Conservation (phyloP, 257 asterid species). For the Solanum raphanifolium region DNA sequence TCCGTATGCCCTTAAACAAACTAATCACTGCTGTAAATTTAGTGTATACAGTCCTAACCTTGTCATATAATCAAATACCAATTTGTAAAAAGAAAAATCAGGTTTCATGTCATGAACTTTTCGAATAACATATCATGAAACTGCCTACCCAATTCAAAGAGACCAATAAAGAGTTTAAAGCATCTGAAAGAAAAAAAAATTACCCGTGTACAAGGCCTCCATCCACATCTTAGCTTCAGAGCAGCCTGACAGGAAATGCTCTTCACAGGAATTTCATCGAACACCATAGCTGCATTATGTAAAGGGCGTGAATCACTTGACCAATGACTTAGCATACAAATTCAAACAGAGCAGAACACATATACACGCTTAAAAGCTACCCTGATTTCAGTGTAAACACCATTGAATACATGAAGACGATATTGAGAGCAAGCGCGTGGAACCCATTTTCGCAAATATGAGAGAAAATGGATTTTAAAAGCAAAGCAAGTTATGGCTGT, state of each 20-base stretch:
- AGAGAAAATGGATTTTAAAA: constrained; percentile 21
- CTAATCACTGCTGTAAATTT: constrained; percentile 27
- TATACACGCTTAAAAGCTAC: constrained; percentile 6
- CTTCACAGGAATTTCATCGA: background rate
- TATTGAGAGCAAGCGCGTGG: constrained; percentile 34
- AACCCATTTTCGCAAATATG: constrained; percentile 41
- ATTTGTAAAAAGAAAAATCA: constrained; percentile 39
- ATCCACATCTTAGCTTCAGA: background rate
- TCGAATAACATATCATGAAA: background rate
- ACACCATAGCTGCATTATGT: background rate
- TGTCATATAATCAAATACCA: constrained; percentile 61
- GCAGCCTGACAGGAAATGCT: background rate
- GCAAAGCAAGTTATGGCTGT: background rate
- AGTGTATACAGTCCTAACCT: constrained; percentile 38
- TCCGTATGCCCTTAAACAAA: background rate
- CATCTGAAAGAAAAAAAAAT: background rate
- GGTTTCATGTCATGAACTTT: background rate
- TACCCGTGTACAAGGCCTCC: background rate
- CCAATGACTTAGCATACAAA: constrained; percentile 28
- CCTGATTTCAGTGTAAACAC: constrained; percentile 8
- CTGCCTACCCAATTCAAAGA: background rate
- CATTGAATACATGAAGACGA: constrained; percentile 45
- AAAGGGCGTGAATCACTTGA: background rate
- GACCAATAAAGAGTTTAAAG: background rate
- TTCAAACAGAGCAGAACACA: constrained; percentile 54